Evolutionary conservation across 1,284 basidiomycete species (phyloP).

Genomic region (Ceratobasidium sp.): DNA sequence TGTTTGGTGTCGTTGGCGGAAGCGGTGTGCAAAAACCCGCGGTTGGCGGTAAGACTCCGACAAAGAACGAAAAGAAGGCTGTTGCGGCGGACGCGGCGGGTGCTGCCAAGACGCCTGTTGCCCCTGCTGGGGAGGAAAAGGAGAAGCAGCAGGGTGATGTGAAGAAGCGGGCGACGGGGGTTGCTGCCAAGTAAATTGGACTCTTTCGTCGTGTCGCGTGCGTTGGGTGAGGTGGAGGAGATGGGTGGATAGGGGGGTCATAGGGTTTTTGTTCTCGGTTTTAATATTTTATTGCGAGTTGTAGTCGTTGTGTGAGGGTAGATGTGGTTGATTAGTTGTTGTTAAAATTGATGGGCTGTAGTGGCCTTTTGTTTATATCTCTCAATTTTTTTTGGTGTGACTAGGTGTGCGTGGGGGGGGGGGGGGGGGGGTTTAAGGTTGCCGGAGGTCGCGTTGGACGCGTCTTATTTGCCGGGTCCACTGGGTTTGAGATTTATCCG

Average conservation of each 20-base stretch:
- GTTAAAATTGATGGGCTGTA: slow-evolving; percentile 38
- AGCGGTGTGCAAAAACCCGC: slow-evolving; percentile 70
- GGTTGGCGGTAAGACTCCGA: slow-evolving; percentile 54
- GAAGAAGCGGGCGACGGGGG: slow-evolving; percentile 53
- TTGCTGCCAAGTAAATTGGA: slow-evolving; percentile 40
- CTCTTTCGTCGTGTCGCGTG: no score
- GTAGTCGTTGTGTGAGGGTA: slow-evolving; percentile 7
- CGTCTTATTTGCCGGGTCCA: no score
- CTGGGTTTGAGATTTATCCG: no score
- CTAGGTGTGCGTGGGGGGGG: background rate
- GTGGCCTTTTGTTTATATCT: slow-evolving; percentile 22
- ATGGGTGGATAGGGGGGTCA: no score
- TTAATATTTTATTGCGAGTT: slow-evolving; percentile 30
- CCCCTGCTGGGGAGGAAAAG: slow-evolving; percentile 51
- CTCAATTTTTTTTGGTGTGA: background rate
- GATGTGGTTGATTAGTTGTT: slow-evolving; percentile 8
- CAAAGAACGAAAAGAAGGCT: slow-evolving; percentile 51
- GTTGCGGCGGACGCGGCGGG: slow-evolving; percentile 27
- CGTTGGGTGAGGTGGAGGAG: no score
- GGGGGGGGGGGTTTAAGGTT: background rate
- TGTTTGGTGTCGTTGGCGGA: slow-evolving; percentile 82
- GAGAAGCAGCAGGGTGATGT: slow-evolving; percentile 51
- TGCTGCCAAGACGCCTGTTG: slow-evolving; percentile 49
- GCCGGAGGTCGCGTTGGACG: no score
- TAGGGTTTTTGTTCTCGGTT: slow-evolving; percentile 10